Evolutionary conservation across 2,329 filamentous ascomycete species (phyloP), one percentile per base, ranked within the genome.

Genomic region (Trichoderma semiorbis): DNA sequence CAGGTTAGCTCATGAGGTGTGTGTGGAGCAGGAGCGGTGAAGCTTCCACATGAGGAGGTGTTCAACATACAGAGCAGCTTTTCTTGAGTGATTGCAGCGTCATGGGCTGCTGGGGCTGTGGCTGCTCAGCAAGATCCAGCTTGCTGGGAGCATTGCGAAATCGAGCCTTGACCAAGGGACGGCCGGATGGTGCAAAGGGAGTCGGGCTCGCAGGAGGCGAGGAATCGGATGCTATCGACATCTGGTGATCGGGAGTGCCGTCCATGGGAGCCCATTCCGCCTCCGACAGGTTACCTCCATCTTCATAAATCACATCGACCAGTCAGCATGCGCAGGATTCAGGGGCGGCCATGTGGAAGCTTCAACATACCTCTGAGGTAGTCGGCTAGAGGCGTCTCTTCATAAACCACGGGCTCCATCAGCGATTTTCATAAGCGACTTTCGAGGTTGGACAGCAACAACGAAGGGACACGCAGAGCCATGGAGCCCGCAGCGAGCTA

Each of bases 341-440:
- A 58, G 43, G 68, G 71, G 11, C 55, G 32, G 10, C 60, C 58
- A 39, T 47, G 16, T 18, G 55, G 57, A 30, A 28, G 30, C 66
- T 28, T 36, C 47, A 64, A 68, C 72, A 50, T 83, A 96, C 95
- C 94, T 89, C 95, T 91, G 77, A 98, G 90, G 84, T 96, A 96
- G 78, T 93, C 90, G 80, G 94, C 94, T 83, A 98, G 87, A 77
- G 95, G 95, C 80, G 93, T 93, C 84, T 94, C 91, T 84, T 96
- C 90, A 83, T 92, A 93, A 77, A 97, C 90, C 78, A 97, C 87
- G 78, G 92, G 90, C 88, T 97, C 95, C 95, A 98, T 81, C 75
- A 77, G 58, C 68, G 57, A 70, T 57, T 64, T 70, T 70, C 68
- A 70, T 64, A 70, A 70, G 76, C 74, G 76, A 75, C 66, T 72